Evolutionary conservation across 2,329 filamentous ascomycete genomes (phyloP).

Genomic region (Trichophaea hybrida): DNA sequence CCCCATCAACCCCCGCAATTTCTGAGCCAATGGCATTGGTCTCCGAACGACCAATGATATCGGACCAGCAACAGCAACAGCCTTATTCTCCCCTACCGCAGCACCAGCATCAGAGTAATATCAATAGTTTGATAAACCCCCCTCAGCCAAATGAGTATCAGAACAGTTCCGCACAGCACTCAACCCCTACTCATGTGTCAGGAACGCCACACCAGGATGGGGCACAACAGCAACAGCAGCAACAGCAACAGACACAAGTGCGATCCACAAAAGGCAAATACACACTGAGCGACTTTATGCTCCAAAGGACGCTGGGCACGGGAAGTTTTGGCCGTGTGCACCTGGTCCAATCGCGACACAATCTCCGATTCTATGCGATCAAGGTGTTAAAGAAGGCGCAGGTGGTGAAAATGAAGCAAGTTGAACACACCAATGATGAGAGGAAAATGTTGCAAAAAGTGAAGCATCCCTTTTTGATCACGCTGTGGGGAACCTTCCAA

Average conservation of each 20-base stretch:
- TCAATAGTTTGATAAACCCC: slow-evolving; percentile 29
- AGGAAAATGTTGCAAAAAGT: slow-evolving; percentile 89
- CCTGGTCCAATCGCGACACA: slow-evolving; percentile 93
- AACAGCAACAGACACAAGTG: slow-evolving; percentile 29
- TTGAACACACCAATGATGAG: slow-evolving; percentile 98
- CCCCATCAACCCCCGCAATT: slow-evolving; percentile 25
- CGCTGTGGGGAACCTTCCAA: slow-evolving; percentile 95
- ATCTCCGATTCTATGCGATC: slow-evolving; percentile 93
- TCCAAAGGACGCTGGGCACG: slow-evolving; percentile 83
- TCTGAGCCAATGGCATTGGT: slow-evolving; percentile 23
- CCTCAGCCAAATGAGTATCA: slow-evolving; percentile 27
- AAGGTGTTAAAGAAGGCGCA: slow-evolving; percentile 98
- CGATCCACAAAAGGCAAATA: slow-evolving; percentile 81
- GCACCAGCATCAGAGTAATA: slow-evolving; percentile 25
- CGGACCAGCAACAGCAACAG: slow-evolving; percentile 18
- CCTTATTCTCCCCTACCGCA: slow-evolving; percentile 16
- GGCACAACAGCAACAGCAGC: slow-evolving; percentile 17
- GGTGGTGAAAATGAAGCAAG: slow-evolving; percentile 99
- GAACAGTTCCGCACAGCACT: slow-evolving; percentile 45
- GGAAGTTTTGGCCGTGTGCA: slow-evolving; percentile 95
- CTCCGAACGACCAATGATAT: slow-evolving; percentile 24
- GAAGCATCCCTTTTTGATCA: slow-evolving; percentile 95
- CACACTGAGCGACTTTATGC: slow-evolving; percentile 74
- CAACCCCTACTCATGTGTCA: slow-evolving; percentile 53
- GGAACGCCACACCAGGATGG: slow-evolving; percentile 16